These are phyloP conservation scores for Fusarium lyarnte DNA, from an alignment of 2,329 filamentous ascomycete genomes.

Conservation along the genomic window DNA sequence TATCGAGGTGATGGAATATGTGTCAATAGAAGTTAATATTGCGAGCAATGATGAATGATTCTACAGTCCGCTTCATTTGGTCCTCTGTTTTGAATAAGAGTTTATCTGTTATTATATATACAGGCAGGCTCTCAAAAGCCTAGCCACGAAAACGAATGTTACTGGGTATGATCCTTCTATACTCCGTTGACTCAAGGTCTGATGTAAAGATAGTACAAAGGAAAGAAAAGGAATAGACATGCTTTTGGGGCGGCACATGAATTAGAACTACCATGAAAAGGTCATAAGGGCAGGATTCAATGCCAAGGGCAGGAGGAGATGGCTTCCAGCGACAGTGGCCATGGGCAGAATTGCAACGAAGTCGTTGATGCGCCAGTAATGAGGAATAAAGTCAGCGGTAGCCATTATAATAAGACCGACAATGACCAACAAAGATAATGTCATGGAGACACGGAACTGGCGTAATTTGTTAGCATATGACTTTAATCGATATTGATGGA, in stretches of 20 bases:
- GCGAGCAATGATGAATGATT: background rate
- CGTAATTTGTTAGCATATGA: constrained; percentile 26
- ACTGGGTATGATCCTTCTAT: constrained; percentile 23
- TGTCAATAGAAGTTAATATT: background rate
- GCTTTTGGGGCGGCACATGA: constrained; percentile 1
- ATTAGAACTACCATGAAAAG: constrained; percentile 70
- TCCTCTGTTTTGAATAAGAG: background rate
- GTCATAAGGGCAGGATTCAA: constrained; percentile 84
- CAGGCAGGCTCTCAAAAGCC: background rate
- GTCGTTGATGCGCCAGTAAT: constrained; percentile 73
- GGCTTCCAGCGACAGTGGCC: constrained; percentile 73
- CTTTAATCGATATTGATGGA: constrained; percentile 46
- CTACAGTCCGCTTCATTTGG: background rate
- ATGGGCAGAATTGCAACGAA: constrained; percentile 82
- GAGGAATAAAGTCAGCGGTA: constrained; percentile 70
- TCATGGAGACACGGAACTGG: constrained; percentile 77
- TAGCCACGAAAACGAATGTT: constrained; percentile 4
- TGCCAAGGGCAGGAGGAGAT: constrained; percentile 76
- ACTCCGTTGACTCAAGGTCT: background rate
- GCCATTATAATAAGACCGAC: constrained; percentile 72
- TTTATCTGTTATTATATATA: background rate
- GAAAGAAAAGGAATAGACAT: background rate
- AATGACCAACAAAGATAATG: constrained; percentile 68
- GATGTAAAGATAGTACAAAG: background rate
- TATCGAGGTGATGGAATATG: background rate